These are phyloP conservation scores for Catharanthus roseus DNA, from an alignment of 257 asterid species.

Conservation along the genomic window DNA sequence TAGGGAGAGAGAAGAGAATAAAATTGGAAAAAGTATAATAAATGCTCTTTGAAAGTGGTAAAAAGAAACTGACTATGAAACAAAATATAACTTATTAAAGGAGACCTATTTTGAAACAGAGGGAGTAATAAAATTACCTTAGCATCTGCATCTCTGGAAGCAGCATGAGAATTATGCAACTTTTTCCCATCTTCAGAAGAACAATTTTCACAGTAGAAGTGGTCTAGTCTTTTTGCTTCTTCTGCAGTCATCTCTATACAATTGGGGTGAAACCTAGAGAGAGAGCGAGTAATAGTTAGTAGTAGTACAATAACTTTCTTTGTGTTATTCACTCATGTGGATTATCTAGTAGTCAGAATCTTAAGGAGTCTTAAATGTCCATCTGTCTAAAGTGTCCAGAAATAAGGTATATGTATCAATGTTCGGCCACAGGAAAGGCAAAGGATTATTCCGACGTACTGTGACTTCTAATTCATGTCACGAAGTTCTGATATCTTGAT, in stretches of 20 bases:
- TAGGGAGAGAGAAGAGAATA: no score
- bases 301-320: neutral
- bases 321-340: neutral
- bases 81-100: no score
- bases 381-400: neutral
- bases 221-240: conserved; percentile 67
- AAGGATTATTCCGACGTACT: no score
- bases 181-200: conserved; percentile 65
- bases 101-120: no score
- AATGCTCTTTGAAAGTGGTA: no score
- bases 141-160: conserved; percentile 51
- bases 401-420: neutral
- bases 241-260: conserved; percentile 70
- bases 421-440: conserved; percentile 2
- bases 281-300: conserved; percentile 19
- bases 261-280: conserved; percentile 79
- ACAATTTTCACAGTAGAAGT: conserved; percentile 69
- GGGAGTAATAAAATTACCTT: conserved; percentile 48
- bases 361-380: neutral
- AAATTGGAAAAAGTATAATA: no score
- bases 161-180: conserved; percentile 44
- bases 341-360: neutral
- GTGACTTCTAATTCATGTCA: no score
- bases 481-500: no score
- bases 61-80: no score